Percentiles rank a stretch among this genome's conserved stretches.
Evolutionary conservation across 805 yeast species (phyloP).

Genomic region (Hanseniaspora vineae): DNA sequence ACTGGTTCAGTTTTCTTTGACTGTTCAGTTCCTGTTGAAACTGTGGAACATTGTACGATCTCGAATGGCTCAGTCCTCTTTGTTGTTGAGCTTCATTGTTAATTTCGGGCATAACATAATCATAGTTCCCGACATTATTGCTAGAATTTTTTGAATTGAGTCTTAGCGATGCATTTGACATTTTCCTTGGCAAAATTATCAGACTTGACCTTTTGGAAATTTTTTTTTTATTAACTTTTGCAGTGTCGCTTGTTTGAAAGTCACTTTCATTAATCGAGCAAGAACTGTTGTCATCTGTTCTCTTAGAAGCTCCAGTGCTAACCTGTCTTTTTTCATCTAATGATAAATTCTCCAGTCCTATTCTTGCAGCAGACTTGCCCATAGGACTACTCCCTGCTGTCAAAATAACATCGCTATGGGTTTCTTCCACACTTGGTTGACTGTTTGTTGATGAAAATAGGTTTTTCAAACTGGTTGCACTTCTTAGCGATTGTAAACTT

Average conservation of each 20-base stretch:
- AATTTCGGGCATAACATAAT: background rate
- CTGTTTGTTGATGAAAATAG: background rate
- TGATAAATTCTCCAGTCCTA: background rate
- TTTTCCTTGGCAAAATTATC: background rate
- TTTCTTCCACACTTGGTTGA: background rate
- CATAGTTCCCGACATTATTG: background rate
- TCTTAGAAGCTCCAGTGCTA: no score
- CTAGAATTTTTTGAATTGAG: background rate
- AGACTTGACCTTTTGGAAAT: background rate
- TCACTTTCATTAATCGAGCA: no score
- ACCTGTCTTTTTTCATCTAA: background rate
- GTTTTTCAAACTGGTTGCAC: slow-evolving; percentile 1
- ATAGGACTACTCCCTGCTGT: background rate
- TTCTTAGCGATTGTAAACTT: slow-evolving; percentile 6
- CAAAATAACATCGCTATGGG: background rate
- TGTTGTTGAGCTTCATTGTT: background rate
- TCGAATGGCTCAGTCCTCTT: background rate
- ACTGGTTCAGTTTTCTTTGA: background rate
- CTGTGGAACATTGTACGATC: background rate
- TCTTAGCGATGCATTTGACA: background rate
- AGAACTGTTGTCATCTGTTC: no score
- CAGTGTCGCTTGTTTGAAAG: no score
- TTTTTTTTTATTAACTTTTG: no score
- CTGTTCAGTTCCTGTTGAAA: background rate
- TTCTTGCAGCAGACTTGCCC: background rate